A percentile compares a stretch with the other conserved stretches of the same genome.
These are phyloP conservation scores for Aspergillus piperis DNA, from an alignment of 2,329 filamentous ascomycete genomes.

Conservation along the genomic window DNA sequence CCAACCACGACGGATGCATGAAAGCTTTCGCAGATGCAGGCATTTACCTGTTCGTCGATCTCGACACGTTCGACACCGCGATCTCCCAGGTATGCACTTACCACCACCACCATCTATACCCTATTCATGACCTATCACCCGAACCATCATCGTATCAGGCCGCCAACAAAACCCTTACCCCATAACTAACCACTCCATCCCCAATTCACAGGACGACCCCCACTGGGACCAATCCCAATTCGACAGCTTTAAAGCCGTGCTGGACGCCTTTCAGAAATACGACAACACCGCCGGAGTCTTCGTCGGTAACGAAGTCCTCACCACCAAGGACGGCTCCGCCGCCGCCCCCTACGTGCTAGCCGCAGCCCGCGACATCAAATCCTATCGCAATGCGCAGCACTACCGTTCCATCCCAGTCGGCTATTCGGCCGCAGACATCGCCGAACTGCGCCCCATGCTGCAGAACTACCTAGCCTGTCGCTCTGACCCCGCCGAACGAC, in stretches of 20 bases:
- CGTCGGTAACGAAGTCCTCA: slow-evolving; percentile 81
- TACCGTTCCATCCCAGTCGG: slow-evolving; percentile 83
- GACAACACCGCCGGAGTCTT: slow-evolving; percentile 83
- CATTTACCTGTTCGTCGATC: slow-evolving; percentile 81
- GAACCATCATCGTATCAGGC: neutral
- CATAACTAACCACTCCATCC: neutral
- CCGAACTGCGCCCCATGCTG: slow-evolving; percentile 64
- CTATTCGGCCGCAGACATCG: slow-evolving; percentile 85
- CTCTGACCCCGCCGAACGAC: slow-evolving; percentile 62
- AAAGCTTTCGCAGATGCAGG: slow-evolving; percentile 73
- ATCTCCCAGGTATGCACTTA: slow-evolving; percentile 39
- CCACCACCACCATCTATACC: slow-evolving; percentile 16
- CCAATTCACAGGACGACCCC: slow-evolving; percentile 52
- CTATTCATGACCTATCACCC: neutral
- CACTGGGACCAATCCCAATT: slow-evolving; percentile 74
- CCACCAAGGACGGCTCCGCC: slow-evolving; percentile 50
- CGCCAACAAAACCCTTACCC: neutral
- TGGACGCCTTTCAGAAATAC: slow-evolving; percentile 75
- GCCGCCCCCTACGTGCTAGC: slow-evolving; percentile 84
- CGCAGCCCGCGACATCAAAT: slow-evolving; percentile 77
- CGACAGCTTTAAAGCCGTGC: slow-evolving; percentile 66
- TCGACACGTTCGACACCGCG: slow-evolving; percentile 58
- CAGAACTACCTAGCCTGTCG: slow-evolving; percentile 80
- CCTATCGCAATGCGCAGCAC: slow-evolving; percentile 71
- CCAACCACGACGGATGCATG: slow-evolving; percentile 79